Evolutionary conservation across 139 green algal genomes (phyloP), one percentile per base, ranked within the genome.

Genomic region (Picochlorum costavermella): DNA sequence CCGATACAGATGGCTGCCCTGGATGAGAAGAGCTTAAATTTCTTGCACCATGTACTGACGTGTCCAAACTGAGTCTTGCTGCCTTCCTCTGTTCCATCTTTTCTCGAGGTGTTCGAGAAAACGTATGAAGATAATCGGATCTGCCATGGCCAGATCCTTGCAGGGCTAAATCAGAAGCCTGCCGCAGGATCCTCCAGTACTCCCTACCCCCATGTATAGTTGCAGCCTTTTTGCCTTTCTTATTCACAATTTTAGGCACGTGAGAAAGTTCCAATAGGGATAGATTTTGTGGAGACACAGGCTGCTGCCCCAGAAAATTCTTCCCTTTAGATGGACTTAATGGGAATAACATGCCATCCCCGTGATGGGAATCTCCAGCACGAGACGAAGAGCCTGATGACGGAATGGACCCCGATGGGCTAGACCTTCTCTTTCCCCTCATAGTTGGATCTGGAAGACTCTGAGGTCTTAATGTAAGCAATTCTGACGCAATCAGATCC

Each of bases 401-500:
- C 69, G 36, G 67, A 74, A 55, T 79, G 68, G n/a, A 78, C 59
- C 2, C 65, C 49, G 20, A 74, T 49, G 50, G 70, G 64, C 3
- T 44, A 11, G 40, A 14, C 17, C 33, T 26, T 28, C 33, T 31
- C 1, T 17, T 26, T 62, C 61, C 31, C 16, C 61, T 57, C 4
- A 70, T 20, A 50, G 40, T 30, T 28, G 56, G 55, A 33, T 59
- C 50, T 17, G 50, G 25, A 17, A 43, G 16, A 10, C 6, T 25
- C 12, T 25, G 31, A 9, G 72, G 70, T 69, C 67, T 67, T 49
- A 66, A 58, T 43, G 70, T 66, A 30, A 92, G 66, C 65, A 95
- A 69, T 77, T 95, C 89, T 60, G 85, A 83, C 3, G 88, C 86
- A 49, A 96, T 94, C 70, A 93, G 81, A 71, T 96, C 89, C 60